phyloP scores from a whole-genome alignment of 805 yeast species.

The Ogataea pini region DNA sequence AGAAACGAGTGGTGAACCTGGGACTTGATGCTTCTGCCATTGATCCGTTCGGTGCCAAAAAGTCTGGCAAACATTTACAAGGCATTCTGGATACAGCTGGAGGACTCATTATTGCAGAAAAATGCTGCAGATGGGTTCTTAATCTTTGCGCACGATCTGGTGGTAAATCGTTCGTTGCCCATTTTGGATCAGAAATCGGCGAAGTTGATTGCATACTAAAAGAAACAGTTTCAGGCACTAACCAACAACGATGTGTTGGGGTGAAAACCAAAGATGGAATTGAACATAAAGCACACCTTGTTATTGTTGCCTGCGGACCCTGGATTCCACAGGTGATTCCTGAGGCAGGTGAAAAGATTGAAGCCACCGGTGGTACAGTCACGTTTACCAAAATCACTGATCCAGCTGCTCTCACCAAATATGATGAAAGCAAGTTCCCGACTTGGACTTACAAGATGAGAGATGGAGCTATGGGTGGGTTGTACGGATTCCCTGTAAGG shows the following conservation, averaged over 20 bases:
- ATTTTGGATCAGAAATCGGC: neutral
- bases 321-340: conserved; percentile 2
- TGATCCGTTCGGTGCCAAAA: neutral
- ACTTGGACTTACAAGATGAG: conserved; percentile 4
- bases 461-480: conserved; percentile 6
- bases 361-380: conserved; percentile 4
- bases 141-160: neutral
- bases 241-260: neutral
- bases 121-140: conserved; percentile 6
- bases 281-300: neutral
- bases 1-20: neutral
- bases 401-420: neutral
- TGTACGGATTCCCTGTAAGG: conserved; percentile 1
- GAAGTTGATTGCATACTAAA: neutral
- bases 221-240: neutral
- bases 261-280: neutral
- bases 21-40: neutral
- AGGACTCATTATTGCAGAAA: conserved; percentile 4
- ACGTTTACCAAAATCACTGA: conserved; percentile 3
- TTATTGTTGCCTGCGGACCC: conserved; percentile 3
- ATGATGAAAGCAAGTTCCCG: conserved; percentile 1
- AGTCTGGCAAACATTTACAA: neutral
- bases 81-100: conserved; percentile 1
- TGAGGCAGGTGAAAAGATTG: conserved; percentile 1
- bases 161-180: neutral